phyloP scores from a whole-genome alignment of 306 rosid genomes.

The Cucurbita maxima region DNA sequence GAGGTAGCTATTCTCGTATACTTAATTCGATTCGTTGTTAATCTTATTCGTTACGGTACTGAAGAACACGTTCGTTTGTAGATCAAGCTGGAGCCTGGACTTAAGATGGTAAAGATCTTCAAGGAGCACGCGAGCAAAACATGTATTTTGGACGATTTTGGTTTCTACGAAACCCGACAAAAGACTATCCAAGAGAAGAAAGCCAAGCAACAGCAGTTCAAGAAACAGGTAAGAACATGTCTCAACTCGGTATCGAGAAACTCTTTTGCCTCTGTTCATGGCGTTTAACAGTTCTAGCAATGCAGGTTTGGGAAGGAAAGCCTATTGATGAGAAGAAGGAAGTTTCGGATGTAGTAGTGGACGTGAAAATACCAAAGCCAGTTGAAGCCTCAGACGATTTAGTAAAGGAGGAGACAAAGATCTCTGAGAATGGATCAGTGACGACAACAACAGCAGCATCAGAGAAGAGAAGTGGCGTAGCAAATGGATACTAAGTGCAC shows the following conservation, averaged over 20 bases:
- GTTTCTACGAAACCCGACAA: slow-evolving; percentile 75
- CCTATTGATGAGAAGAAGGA: slow-evolving; percentile 54
- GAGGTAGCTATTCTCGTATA: slow-evolving; percentile 33
- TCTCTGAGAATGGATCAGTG: slow-evolving; percentile 35
- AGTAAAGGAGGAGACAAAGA: slow-evolving; percentile 27
- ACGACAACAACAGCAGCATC: slow-evolving; percentile 9
- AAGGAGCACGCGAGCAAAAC: slow-evolving; percentile 73
- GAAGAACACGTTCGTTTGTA: slow-evolving; percentile 5
- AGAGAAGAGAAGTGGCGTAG: slow-evolving; percentile 34
- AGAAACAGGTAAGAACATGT: slow-evolving; percentile 40
- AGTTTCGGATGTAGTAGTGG: slow-evolving; percentile 25
- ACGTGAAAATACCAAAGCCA: slow-evolving; percentile 23
- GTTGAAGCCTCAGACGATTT: slow-evolving; percentile 32
- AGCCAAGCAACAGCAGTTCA: slow-evolving; percentile 62
- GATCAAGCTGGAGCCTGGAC: slow-evolving; percentile 77
- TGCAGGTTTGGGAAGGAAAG: slow-evolving; percentile 92
- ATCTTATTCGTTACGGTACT: neutral
- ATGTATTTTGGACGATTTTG: slow-evolving; percentile 81
- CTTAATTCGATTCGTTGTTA: neutral
- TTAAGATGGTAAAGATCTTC: slow-evolving; percentile 53
- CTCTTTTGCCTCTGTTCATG: neutral
- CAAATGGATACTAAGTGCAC: slow-evolving; percentile 24
- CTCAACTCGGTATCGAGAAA: neutral
- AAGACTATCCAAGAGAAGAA: slow-evolving; percentile 86
- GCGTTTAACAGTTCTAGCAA: neutral